These are phyloP conservation scores for Blastocystis sp. DNA, from an alignment of 352 stramenopile genomes.

Conservation along the genomic window DNA sequence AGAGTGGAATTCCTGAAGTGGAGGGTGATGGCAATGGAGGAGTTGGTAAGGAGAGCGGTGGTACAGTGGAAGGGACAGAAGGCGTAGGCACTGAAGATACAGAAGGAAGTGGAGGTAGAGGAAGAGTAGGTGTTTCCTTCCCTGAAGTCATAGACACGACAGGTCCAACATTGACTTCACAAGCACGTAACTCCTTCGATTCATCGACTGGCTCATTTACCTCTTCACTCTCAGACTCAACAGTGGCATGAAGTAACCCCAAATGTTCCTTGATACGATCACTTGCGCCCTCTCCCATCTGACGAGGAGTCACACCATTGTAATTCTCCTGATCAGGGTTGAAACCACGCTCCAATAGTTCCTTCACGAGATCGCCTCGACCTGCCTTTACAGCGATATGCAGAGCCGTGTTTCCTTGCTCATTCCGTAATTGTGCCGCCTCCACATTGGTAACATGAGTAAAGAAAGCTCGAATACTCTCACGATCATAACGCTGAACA, in stretches of 20 bases:
- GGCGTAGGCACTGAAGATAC: not conserved
- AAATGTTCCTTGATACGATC: slow-evolving; percentile 34
- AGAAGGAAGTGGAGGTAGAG: not conserved
- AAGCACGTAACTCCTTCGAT: too few relatives aligned
- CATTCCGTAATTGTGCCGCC: not conserved
- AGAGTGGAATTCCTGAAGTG: not conserved
- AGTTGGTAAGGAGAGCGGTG: not conserved
- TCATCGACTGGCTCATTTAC: not conserved
- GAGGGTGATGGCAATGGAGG: not conserved
- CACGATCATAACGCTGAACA: slow-evolving; percentile 10
- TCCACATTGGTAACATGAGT: not conserved
- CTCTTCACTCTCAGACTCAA: not conserved
- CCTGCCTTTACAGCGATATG: slow-evolving; percentile 28
- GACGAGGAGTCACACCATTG: not conserved
- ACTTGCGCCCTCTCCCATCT: not conserved
- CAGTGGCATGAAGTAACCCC: not conserved
- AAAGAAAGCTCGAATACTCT: not conserved
- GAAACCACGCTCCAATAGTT: slow-evolving; percentile 8
- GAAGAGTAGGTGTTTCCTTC: too few relatives aligned
- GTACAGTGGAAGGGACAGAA: not conserved
- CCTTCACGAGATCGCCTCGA: slow-evolving; percentile 12
- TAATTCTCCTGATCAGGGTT: not conserved
- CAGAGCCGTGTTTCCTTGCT: not conserved
- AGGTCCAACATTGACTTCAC: not conserved
- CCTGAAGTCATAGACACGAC: too few relatives aligned